phyloP scores from a whole-genome alignment of 345 rosid genomes.

The Schrenkiella parvula region DNA sequence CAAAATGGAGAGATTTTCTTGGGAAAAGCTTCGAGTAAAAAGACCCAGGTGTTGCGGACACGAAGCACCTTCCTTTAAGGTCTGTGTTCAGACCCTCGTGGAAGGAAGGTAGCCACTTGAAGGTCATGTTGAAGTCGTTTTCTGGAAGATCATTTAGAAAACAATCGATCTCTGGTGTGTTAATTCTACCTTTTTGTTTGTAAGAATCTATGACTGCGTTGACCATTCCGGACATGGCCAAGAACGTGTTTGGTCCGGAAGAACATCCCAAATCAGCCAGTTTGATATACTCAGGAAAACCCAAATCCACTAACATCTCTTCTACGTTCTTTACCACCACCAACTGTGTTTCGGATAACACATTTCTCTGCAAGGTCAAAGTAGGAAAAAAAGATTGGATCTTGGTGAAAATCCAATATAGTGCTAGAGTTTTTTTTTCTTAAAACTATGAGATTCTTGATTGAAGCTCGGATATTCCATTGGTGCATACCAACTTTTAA shows the following conservation, averaged over 20 bases:
- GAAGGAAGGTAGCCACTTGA: conserved; percentile 1
- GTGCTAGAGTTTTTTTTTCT: no score
- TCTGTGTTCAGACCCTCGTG: not conserved
- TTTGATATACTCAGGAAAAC: not conserved
- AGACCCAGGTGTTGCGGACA: conserved; percentile 37
- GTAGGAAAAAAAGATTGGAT: not conserved
- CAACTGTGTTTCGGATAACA: not conserved
- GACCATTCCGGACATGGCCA: not conserved
- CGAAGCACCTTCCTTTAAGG: conserved; percentile 8
- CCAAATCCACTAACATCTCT: not conserved
- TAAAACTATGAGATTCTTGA: no score
- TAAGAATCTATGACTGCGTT: not conserved
- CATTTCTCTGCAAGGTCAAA: not conserved
- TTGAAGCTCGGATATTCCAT: no score
- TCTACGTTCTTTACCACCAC: not conserved
- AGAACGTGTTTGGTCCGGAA: conserved; percentile 37
- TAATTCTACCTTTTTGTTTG: not conserved
- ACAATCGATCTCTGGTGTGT: conserved; percentile 16
- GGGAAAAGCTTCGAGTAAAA: conserved; percentile 42
- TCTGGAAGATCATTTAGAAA: not conserved
- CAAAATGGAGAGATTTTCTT: conserved; percentile 15
- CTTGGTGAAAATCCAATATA: not conserved
- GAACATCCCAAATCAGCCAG: conserved; percentile 43
- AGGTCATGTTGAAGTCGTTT: conserved; percentile 28
- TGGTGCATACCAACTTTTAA: no score